phyloP scores from a whole-genome alignment of 2,329 filamentous ascomycete genomes.

The Fusarium aywerte region DNA sequence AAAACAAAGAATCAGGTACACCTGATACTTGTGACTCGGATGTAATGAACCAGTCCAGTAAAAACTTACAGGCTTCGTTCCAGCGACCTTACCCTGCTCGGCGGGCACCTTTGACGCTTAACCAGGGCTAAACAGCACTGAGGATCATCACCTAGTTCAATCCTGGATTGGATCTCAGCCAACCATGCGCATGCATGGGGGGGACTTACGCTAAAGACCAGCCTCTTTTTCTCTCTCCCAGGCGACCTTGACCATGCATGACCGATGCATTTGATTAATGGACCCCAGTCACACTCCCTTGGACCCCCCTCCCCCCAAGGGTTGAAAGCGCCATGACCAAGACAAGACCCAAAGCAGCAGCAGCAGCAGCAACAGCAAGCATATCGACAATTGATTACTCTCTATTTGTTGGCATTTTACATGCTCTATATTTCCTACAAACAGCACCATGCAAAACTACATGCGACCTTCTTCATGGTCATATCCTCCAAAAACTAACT shows the following conservation, averaged over 20 bases:
- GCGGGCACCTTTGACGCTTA: neutral
- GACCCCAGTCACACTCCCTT: conserved; percentile 26
- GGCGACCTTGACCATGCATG: neutral
- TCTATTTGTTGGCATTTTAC: conserved; percentile 8
- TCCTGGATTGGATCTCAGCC: neutral
- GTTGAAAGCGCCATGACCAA: conserved; percentile 33
- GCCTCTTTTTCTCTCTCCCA: conserved; percentile 8
- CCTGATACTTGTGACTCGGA: conserved; percentile 25
- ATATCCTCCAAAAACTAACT: neutral
- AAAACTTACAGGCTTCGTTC: neutral
- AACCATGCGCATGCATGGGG: too few species aligned
- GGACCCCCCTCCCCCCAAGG: too few species aligned
- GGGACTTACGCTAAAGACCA: neutral
- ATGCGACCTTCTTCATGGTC: neutral
- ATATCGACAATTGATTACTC: conserved; percentile 31
- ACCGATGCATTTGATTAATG: conserved; percentile 4
- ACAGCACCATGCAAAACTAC: neutral
- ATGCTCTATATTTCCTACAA: neutral
- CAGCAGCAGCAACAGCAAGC: neutral
- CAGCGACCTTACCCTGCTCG: conserved; percentile 8
- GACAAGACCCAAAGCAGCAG: conserved; percentile 26
- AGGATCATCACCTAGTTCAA: neutral
- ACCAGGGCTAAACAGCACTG: neutral
- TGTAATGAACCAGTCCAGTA: conserved; percentile 11
- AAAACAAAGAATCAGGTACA: conserved; percentile 29